phyloP scores from a whole-genome alignment of 768 basidiomycete species.

The Trametes cinnabarina region DNA sequence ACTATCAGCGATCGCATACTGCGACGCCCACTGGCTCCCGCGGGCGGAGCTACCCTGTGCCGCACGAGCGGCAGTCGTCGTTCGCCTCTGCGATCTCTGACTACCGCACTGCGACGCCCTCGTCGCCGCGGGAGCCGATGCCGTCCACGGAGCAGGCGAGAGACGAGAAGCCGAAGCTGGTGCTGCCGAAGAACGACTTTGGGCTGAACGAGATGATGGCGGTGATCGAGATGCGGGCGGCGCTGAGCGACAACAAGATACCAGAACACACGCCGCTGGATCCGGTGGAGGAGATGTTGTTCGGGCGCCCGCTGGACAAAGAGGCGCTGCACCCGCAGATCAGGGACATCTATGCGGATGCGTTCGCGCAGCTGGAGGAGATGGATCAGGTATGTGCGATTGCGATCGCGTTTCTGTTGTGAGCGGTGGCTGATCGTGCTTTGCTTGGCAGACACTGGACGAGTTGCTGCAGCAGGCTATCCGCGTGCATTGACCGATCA shows the following conservation, averaged over 20 bases:
- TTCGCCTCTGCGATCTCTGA: slow-evolving; percentile 76
- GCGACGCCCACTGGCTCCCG: slow-evolving; percentile 39
- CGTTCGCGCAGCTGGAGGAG: slow-evolving; percentile 74
- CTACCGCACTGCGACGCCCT: slow-evolving; percentile 34
- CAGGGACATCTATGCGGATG: slow-evolving; percentile 65
- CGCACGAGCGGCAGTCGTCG: slow-evolving; percentile 58
- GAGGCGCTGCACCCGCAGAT: slow-evolving; percentile 68
- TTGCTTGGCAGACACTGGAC: slow-evolving; percentile 26
- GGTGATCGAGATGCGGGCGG: slow-evolving; percentile 69
- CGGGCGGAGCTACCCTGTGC: neutral
- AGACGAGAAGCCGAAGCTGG: slow-evolving; percentile 32
- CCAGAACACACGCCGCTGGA: slow-evolving; percentile 40
- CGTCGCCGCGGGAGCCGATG: slow-evolving; percentile 15
- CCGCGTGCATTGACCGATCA: slow-evolving; percentile 8
- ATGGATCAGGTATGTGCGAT: slow-evolving; percentile 63
- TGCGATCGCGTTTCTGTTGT: neutral
- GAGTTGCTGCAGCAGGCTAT: slow-evolving; percentile 29
- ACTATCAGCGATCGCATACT: slow-evolving; percentile 24
- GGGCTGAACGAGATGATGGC: slow-evolving; percentile 86
- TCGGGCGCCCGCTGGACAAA: slow-evolving; percentile 62
- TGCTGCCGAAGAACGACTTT: slow-evolving; percentile 78
- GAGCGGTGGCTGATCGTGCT: neutral
- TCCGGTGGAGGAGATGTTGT: slow-evolving; percentile 70
- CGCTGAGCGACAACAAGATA: slow-evolving; percentile 30
- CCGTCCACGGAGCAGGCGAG: neutral